Evolutionary conservation across 495 filamentous ascomycete genomes (phyloP).

Genomic region (Penicillium psychrofluorescens): DNA sequence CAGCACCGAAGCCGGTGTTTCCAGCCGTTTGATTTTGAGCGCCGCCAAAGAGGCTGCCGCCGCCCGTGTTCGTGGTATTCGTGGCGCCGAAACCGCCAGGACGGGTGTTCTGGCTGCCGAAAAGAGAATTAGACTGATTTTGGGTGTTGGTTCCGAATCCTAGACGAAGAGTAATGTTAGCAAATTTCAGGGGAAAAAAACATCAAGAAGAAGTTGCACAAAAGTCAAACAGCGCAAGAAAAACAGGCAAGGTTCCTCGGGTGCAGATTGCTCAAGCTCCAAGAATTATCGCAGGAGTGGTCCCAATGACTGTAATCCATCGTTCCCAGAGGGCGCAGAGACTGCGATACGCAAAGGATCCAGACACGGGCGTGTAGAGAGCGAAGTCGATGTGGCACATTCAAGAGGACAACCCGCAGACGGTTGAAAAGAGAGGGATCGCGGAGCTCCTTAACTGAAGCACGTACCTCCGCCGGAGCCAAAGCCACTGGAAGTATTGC

Average conservation of each 20-base stretch:
- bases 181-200: neutral
- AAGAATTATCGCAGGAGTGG: neutral
- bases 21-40: slow-evolving; percentile 14
- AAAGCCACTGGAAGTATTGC: slow-evolving; percentile 45
- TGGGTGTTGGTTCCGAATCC: slow-evolving; percentile 32
- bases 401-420: neutral
- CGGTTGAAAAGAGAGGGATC: slow-evolving; percentile 17
- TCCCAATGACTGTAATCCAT: too few relatives aligned
- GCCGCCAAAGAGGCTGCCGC: slow-evolving; percentile 44
- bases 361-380: too few relatives aligned
- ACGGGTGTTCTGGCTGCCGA: slow-evolving; percentile 27
- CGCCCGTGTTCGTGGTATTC: slow-evolving; percentile 26
- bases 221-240: slow-evolving; percentile 14
- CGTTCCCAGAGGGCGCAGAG: too few relatives aligned
- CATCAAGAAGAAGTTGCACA: slow-evolving; percentile 1
- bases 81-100: slow-evolving; percentile 42
- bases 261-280: slow-evolving; percentile 6
- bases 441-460: slow-evolving; percentile 25
- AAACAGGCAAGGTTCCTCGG: slow-evolving; percentile 10
- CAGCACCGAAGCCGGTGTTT: slow-evolving; percentile 37
- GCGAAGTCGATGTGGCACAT: neutral
- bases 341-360: too few relatives aligned
- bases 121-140: slow-evolving; percentile 28
- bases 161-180: slow-evolving; percentile 16
- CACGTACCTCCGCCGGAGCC: slow-evolving; percentile 52